Evolutionary conservation across 2,329 filamentous ascomycete species (phyloP), one percentile per base, ranked within the genome.

Genomic region (Nothopassalora personata): DNA sequence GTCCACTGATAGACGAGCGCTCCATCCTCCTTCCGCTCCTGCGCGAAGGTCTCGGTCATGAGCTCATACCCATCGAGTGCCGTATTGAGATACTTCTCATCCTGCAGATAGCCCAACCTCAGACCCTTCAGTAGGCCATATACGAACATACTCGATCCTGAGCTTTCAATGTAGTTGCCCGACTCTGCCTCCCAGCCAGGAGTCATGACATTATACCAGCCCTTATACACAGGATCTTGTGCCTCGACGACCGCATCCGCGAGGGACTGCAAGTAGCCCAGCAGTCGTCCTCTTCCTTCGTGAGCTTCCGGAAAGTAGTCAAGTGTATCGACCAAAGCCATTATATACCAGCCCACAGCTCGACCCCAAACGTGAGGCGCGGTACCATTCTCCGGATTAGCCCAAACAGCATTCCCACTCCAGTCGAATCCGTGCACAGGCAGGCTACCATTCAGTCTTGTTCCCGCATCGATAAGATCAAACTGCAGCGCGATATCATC

Each of bases 111-210:
- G 0, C 77, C 78, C 4, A 75, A 50, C 36, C 73, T 65, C n/a
- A 74, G 68, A 0, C 78, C 82, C 63, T 76, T 79, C 15, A 83
- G 68, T 60, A 82, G 70, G 0, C 79, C 77, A 56, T 80, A 83
- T 0, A 77, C 73, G 66, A 84, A 84, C 78, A 86, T 83, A 1
- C 80, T 81, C 4, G 78, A 79, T 15, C 76, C 81, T 50, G 80
- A 83, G 45, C 79, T 81, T 73, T 86, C 83, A 36, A 86, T 76
- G 65, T 84, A 86, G 66, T 86, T 86, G 0, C 80, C 81, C 11
- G 28, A 48, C 8, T 15, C 31, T 8, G 11, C 13, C 34, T 75
- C 60, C 0, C 75, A 75, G 0, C 76, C 75, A 50, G 78, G 76
- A 59, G 76, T 76, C 73, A 84, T 77, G 31, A 85, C 72, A 60